phyloP scores from a whole-genome alignment of 768 basidiomycete species.

The Tricholomella constricta region DNA sequence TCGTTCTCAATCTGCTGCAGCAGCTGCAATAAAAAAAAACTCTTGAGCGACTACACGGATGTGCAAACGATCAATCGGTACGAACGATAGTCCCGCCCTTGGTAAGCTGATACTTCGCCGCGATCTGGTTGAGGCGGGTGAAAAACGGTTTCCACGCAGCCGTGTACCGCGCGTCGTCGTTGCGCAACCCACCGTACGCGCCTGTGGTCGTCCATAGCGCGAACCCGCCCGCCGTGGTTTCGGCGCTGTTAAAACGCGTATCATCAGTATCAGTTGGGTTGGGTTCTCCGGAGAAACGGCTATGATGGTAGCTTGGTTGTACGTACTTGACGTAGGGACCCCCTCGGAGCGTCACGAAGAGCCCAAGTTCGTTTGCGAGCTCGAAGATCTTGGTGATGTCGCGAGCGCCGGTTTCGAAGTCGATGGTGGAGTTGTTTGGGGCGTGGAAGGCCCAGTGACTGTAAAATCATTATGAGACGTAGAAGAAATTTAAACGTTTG shows the following conservation, averaged over 20 bases:
- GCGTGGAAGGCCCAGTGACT: constrained; percentile 13
- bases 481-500: background rate
- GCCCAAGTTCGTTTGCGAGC: constrained; percentile 6
- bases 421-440: constrained; percentile 10
- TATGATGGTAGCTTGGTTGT: background rate
- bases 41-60: no score
- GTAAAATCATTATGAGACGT: background rate
- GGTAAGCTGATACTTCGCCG: constrained; percentile 8
- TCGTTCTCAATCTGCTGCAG: constrained; percentile 12
- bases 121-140: constrained; percentile 11
- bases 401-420: constrained; percentile 12
- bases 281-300: background rate
- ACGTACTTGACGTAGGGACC: constrained; percentile 11
- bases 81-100: constrained; percentile 5
- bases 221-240: constrained; percentile 11
- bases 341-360: constrained; percentile 10
- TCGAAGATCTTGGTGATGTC: constrained; percentile 8
- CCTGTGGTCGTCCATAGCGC: constrained; percentile 10
- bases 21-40: background rate
- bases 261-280: no score
- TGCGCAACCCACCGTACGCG: constrained; percentile 7
- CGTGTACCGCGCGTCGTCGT: constrained; percentile 9
- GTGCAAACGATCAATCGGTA: background rate
- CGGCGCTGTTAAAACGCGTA: background rate
- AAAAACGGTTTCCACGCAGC: constrained; percentile 9